Evolutionary conservation across 441 rosid genomes (phyloP).

Genomic region (Manihot esculenta): DNA sequence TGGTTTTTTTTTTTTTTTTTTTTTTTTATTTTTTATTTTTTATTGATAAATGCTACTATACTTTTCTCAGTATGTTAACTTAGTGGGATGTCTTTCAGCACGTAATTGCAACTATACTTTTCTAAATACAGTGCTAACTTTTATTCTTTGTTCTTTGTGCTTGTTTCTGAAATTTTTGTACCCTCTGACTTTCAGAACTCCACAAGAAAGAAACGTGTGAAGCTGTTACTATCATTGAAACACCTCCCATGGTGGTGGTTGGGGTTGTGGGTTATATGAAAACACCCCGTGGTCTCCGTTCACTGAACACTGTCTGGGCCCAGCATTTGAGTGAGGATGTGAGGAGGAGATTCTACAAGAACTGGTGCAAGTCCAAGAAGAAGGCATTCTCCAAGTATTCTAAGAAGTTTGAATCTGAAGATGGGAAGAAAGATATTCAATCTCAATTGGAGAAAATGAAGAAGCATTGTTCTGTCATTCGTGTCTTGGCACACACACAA

Average conservation of each 20-base stretch:
- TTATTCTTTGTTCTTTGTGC: background rate
- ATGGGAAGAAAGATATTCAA: constrained; percentile 62
- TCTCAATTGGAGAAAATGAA: constrained; percentile 78
- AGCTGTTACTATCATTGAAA: constrained; percentile 75
- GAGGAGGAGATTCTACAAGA: constrained; percentile 83
- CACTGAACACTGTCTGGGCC: constrained; percentile 81
- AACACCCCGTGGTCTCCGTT: constrained; percentile 70
- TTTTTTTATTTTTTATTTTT: too few relatives aligned
- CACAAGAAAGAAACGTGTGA: constrained; percentile 94
- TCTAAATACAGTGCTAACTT: too few relatives aligned
- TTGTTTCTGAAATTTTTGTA: background rate
- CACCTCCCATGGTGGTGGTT: constrained; percentile 80
- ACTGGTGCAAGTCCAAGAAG: constrained; percentile 92
- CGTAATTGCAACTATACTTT: too few relatives aligned
- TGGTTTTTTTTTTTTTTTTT: too few relatives aligned
- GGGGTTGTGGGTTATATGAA: constrained; percentile 81
- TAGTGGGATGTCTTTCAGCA: too few relatives aligned
- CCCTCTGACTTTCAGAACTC: constrained; percentile 37
- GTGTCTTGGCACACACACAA: constrained; percentile 79
- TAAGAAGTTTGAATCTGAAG: constrained; percentile 56
- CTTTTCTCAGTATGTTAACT: too few relatives aligned
- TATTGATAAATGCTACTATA: too few relatives aligned
- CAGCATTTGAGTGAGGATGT: constrained; percentile 92
- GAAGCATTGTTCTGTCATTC: constrained; percentile 63
- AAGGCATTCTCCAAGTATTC: constrained; percentile 77